phyloP scores from a whole-genome alignment of 129 eudicot species.

The Centaurea solstitialis region DNA sequence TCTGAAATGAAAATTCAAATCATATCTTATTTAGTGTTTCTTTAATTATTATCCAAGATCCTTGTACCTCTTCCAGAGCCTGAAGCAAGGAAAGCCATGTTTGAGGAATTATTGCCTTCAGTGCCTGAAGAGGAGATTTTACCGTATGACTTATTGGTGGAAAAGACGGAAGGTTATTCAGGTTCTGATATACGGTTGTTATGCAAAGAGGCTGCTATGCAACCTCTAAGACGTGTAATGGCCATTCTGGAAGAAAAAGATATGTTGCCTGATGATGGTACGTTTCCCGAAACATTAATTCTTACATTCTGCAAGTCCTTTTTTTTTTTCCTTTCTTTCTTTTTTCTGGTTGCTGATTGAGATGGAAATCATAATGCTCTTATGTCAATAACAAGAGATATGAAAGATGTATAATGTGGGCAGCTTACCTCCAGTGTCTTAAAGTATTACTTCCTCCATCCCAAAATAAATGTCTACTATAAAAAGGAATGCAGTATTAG shows the following conservation, averaged over 20 bases:
- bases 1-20: background rate
- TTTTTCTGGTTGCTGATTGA: background rate
- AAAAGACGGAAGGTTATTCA: slow-evolving; percentile 78
- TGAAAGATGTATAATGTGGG: background rate
- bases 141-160: slow-evolving; percentile 82
- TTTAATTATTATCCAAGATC: slow-evolving; percentile 57
- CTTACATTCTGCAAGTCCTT: background rate
- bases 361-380: background rate
- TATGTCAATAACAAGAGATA: background rate
- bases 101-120: slow-evolving; percentile 74
- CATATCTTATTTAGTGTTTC: background rate
- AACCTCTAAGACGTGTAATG: slow-evolving; percentile 93
- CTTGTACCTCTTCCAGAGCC: slow-evolving; percentile 98
- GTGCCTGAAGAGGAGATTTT: slow-evolving; percentile 47
- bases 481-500: background rate
- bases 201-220: slow-evolving; percentile 99
- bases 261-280: slow-evolving; percentile 87
- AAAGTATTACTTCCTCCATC: background rate
- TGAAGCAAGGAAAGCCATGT: slow-evolving; percentile 90
- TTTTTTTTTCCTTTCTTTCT: background rate
- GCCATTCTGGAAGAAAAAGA: slow-evolving; percentile 69
- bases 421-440: background rate
- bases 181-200: slow-evolving; percentile 93
- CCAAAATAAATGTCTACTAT: background rate
- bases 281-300: slow-evolving; percentile 12